Evolutionary conservation across 2,329 filamentous ascomycete species (phyloP).

Genomic region (Sporothrix mexicana): DNA sequence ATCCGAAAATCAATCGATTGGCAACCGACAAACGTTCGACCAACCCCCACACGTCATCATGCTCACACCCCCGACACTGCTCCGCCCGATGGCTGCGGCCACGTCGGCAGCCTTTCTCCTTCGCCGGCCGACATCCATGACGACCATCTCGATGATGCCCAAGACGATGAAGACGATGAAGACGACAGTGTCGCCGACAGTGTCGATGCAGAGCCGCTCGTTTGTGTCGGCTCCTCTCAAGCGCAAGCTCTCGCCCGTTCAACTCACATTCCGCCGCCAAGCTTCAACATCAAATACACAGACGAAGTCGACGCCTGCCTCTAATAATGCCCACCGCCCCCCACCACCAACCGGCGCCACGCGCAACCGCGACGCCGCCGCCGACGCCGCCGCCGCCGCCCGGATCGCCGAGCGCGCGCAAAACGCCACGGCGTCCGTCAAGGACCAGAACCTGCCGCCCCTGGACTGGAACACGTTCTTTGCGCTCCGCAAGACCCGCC

Average conservation of each 20-base stretch:
- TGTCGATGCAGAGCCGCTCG: neutral
- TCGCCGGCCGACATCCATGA: neutral
- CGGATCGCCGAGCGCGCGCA: constrained; percentile 15
- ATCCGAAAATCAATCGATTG: neutral
- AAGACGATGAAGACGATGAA: neutral
- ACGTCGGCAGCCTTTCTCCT: constrained; percentile 9
- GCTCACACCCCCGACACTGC: constrained; percentile 34
- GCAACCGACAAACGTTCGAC: neutral
- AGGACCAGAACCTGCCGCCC: constrained; percentile 43
- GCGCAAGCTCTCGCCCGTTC: constrained; percentile 15
- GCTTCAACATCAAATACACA: too few species aligned
- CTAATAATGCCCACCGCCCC: neutral
- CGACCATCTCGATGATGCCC: neutral
- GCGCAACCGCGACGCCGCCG: constrained; percentile 37
- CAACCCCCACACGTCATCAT: neutral
- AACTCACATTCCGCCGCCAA: too few species aligned
- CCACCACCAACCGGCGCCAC: constrained; percentile 25
- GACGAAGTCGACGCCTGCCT: neutral
- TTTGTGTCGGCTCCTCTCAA: neutral
- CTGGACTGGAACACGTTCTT: constrained; percentile 94
- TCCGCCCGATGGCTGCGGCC: constrained; percentile 33
- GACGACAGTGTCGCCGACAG: too few species aligned
- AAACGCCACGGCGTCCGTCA: constrained; percentile 31
- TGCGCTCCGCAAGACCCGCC: constrained; percentile 81
- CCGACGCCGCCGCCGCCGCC: constrained; percentile 37